These are phyloP conservation scores for Candida bentonensis DNA, from an alignment of 805 yeast genomes.

Conservation along the genomic window DNA sequence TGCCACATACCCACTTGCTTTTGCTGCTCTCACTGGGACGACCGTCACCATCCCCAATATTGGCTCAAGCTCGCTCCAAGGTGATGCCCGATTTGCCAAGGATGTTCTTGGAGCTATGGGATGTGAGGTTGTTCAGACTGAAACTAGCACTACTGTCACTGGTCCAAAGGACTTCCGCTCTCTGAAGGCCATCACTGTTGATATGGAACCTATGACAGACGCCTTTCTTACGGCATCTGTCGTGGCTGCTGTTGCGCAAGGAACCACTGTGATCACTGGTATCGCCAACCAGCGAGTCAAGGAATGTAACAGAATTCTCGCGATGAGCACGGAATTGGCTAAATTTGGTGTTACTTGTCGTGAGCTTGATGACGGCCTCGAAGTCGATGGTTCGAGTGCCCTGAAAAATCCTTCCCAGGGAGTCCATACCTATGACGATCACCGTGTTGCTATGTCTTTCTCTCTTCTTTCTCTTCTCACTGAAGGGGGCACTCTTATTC, in stretches of 20 bases:
- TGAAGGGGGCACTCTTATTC: conserved; percentile 47
- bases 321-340: conserved; percentile 79
- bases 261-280: conserved; percentile 72
- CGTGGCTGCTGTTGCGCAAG: conserved; percentile 82
- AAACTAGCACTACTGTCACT: conserved; percentile 75
- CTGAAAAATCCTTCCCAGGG: conserved; percentile 19
- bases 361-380: conserved; percentile 88
- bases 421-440: conserved; percentile 73
- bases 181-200: conserved; percentile 62
- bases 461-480: conserved; percentile 72
- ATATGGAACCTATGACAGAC: conserved; percentile 99
- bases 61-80: conserved; percentile 84
- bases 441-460: conserved; percentile 96
- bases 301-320: conserved; percentile 91
- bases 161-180: conserved; percentile 61
- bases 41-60: conserved; percentile 88
- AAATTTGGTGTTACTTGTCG: conserved; percentile 80
- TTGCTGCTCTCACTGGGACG: conserved; percentile 92
- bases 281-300: conserved; percentile 97
- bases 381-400: conserved; percentile 52
- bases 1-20: conserved; percentile 94
- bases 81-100: conserved; percentile 91
- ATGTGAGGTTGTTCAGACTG: conserved; percentile 71
- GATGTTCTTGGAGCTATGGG: conserved; percentile 95
- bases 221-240: conserved; percentile 95